Evolutionary conservation across 345 rosid genomes (phyloP), one percentile per base, ranked within the genome.

Genomic region (Hypericum androsaemum): DNA sequence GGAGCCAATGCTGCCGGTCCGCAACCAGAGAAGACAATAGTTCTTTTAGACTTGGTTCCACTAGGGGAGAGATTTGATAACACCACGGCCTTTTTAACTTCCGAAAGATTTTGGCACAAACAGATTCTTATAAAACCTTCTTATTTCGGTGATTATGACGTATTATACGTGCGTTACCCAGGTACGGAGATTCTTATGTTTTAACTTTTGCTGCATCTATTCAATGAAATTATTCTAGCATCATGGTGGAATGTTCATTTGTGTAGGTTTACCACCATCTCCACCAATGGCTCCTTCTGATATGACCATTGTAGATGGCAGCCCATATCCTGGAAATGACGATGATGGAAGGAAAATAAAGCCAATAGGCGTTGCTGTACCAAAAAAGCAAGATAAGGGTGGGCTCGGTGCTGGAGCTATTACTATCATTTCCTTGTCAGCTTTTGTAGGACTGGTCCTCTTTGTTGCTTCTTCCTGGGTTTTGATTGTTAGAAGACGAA

Each of bases 1-100:
- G 98, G 95, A 54, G 98, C 98, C 41, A 88, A 78, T 48, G 94
- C 94, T 22, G 89, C 89, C 51, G 81, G 79, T 44, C 84, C 78
- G 54, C 83, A 88, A 61, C 95, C 89, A 0, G 96, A 80, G 41
- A 92, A 92, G 69, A 82, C 95, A 7, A 50, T 83, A 13, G 88
- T 83, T 57, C 98, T 84, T 10, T 54, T 75, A n/a, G 88, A 92
- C 72, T 78, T 92, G 69, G 98, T 88, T 52, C 96, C 98, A 0
- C 74, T 87, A 41, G 96, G 87, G 42, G 56, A 85, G 11, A 78
- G 69, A 60, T 88, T 92, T 43, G 95, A 92, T 58, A 77, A 75
- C 52, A 64, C 82, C 59, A 87, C 95, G 0, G 96, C 96, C 53
- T 65, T 77, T 59, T 55, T 87, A 57, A 88, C 86, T 59, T 83